phyloP scores from a whole-genome alignment of 192 early-diverging fungal genomes.

The Lobosporangium transversale region DNA sequence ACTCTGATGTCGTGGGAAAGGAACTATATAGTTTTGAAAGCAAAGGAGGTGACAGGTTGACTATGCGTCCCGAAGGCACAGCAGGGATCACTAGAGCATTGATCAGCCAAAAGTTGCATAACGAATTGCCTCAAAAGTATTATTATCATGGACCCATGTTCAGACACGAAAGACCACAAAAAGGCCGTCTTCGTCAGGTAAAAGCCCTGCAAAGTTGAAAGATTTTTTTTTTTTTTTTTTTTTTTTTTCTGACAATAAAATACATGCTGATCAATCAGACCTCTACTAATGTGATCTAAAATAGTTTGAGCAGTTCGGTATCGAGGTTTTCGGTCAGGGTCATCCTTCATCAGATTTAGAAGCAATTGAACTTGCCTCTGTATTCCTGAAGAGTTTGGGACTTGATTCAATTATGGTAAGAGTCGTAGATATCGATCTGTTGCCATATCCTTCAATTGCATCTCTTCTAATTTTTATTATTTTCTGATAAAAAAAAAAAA shows the following conservation, averaged over 20 bases:
- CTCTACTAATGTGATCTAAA: no score
- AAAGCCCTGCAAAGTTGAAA: no score
- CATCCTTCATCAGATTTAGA: conserved; percentile 70
- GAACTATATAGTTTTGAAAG: conserved; percentile 75
- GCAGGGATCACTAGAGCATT: conserved; percentile 61
- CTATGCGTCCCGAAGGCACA: conserved; percentile 77
- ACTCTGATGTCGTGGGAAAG: conserved; percentile 75
- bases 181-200: conserved; percentile 70
- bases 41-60: conserved; percentile 64
- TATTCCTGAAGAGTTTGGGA: conserved; percentile 55
- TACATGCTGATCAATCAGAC: no score
- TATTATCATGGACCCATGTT: conserved; percentile 77
- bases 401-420: conserved; percentile 36
- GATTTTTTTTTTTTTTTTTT: no score
- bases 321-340: conserved; percentile 64
- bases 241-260: no score
- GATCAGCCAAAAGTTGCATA: conserved; percentile 57
- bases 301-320: conserved; percentile 79
- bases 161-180: conserved; percentile 76
- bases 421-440: neutral
- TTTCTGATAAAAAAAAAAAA: neutral
- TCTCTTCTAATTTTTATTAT: neutral
- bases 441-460: neutral
- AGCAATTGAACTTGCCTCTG: conserved; percentile 62
- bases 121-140: conserved; percentile 60